Percentiles rank a stretch among this genome's conserved stretches.
These are phyloP conservation scores for Apophysomyces sp. DNA, from an alignment of 371 early-diverging fungal species.

Conservation along the genomic window DNA sequence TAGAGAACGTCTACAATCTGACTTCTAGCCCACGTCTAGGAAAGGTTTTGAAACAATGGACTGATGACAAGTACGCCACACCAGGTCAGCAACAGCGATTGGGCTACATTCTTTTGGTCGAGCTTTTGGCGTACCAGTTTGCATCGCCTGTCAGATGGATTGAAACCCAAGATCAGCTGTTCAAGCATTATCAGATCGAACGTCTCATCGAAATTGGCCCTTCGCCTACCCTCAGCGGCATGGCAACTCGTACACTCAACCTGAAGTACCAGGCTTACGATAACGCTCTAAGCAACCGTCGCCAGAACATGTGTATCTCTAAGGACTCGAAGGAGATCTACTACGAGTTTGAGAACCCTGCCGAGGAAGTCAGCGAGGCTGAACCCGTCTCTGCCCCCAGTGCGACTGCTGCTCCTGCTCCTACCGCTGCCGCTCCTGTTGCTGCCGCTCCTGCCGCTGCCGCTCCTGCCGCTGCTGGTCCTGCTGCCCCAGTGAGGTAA, in stretches of 20 bases:
- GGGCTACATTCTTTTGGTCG: constrained; percentile 85
- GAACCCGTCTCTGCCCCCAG: constrained; percentile 46
- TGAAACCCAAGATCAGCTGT: constrained; percentile 94
- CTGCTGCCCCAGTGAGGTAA: constrained; percentile 27
- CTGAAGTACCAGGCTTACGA: constrained; percentile 96
- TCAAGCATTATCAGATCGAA: constrained; percentile 79
- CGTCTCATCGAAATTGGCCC: constrained; percentile 94
- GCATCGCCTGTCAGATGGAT: constrained; percentile 96
- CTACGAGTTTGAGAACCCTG: constrained; percentile 79
- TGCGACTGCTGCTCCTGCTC: constrained; percentile 48
- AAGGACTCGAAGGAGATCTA: constrained; percentile 93
- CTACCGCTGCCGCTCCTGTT: constrained; percentile 54
- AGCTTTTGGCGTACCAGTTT: constrained; percentile 94
- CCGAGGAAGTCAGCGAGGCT: constrained; percentile 44
- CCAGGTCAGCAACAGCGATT: constrained; percentile 84
- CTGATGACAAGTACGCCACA: constrained; percentile 64
- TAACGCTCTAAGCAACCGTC: constrained; percentile 88
- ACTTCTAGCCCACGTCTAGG: constrained; percentile 75
- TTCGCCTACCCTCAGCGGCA: constrained; percentile 85
- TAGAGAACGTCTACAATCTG: constrained; percentile 70
- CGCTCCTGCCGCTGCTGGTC: constrained; percentile 14
- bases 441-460: constrained; percentile 45
- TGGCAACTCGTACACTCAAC: constrained; percentile 94
- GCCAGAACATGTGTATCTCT: constrained; percentile 83
- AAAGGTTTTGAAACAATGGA: constrained; percentile 85